These are phyloP conservation scores for Podospora fimiseda DNA, from an alignment of 495 filamentous ascomycete species.

Conservation along the genomic window DNA sequence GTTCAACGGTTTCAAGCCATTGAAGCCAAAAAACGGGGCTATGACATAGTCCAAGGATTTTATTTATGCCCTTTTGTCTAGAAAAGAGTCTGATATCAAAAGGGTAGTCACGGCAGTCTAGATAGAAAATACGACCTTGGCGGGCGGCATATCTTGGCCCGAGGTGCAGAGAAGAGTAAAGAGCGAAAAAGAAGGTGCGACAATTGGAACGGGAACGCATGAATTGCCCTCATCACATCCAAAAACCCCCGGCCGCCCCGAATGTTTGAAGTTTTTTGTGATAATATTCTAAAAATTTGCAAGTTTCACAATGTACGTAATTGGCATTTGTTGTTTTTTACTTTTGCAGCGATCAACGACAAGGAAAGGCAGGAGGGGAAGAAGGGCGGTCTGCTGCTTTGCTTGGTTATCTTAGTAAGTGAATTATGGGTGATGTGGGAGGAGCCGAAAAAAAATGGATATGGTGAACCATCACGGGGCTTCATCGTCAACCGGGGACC, in stretches of 20 bases:
- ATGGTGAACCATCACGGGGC: too few species aligned
- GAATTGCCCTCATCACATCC: neutral
- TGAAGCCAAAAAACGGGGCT: neutral
- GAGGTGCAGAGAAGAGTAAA: neutral
- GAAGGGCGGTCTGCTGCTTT: too few species aligned
- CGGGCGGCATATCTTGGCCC: neutral
- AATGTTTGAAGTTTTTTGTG: neutral
- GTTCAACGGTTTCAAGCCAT: neutral
- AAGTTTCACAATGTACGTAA: neutral
- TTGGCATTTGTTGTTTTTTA: neutral
- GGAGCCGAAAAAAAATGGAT: too few species aligned
- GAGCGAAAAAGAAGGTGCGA: neutral
- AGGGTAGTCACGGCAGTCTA: neutral
- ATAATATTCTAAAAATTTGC: neutral
- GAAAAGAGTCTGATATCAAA: neutral
- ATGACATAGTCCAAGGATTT: neutral
- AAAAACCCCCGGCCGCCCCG: neutral
- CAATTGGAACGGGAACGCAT: neutral
- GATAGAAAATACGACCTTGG: neutral
- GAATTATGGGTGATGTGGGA: too few species aligned
- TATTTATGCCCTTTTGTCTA: neutral
- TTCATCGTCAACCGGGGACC: too few species aligned
- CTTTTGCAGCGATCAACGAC: neutral
- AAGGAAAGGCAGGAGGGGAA: too few species aligned
- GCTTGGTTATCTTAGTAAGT: too few species aligned